Base-by-base conservation (phyloP, 208 protist species). In the Borovskyia barvae region DNA sequence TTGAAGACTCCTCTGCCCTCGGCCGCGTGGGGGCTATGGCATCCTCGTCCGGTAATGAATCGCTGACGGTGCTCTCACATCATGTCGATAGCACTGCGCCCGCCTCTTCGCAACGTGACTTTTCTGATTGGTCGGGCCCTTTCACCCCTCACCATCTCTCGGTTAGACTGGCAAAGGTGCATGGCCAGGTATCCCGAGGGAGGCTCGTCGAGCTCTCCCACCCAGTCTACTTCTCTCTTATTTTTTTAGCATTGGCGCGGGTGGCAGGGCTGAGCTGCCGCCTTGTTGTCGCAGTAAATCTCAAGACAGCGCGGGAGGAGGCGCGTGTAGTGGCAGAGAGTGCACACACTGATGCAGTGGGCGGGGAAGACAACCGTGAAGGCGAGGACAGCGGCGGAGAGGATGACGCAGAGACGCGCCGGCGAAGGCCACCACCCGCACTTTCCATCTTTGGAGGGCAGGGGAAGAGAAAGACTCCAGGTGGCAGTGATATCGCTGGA, bases 181-280 rank as follows among this genome's bases (percentile, higher is more conserved):
- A 41, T 15, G 50, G 46, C 17, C 46, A 28, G 24, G 9, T 67
- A 11, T 12, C 24, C 1, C 42, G 37, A 42, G 41, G 59, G 17
- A 33, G 12, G 45, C 57, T 47, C 6, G 41, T 67, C 7, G 43
- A 37, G 12, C 49, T 88, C 42, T 63, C 74, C 1, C 77, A 85
- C 43, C 72, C 77, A 0, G 29, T 85, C 1, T 89, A 85, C 59
- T 85, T 85, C 45, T 66, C 63, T 0, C 35, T 78, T 30, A 24
- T 80, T 26, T 87, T 82, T 74, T 68, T 80, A 0, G 67, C 76
- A 3, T 71, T 93, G 42, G 83, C 81, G 5, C 54, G 52, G 6
- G 24, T 86, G 35, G 57, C 61, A 5, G 70, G 74, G 2, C 54
- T 93, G 14, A 72, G 67, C 35, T 74, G 66, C 40, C 71, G 77